Conservation (phyloP, 1,284 basidiomycete species). For the Irpex rosettiformis region DNA sequence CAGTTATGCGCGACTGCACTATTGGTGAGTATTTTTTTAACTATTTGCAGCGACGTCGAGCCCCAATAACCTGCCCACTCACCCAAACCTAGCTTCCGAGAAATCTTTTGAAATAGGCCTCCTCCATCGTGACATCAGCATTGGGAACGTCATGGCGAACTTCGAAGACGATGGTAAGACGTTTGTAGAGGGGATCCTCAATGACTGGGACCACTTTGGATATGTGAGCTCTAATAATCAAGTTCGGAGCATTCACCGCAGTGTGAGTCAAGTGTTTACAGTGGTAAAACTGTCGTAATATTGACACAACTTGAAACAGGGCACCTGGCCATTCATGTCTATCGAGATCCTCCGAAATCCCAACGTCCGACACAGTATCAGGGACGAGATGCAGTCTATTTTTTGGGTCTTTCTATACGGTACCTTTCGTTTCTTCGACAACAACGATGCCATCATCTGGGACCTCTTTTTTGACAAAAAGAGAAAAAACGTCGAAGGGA, state of each 20-base stretch:
- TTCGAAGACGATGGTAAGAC: background rate
- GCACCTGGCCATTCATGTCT: background rate
- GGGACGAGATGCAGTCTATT: background rate
- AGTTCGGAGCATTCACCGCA: background rate
- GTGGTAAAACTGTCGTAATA: too few species aligned
- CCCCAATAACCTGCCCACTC: too few species aligned
- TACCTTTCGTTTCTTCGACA: background rate
- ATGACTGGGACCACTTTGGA: background rate
- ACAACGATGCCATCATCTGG: too few species aligned
- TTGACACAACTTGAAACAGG: background rate
- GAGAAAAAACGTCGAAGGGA: too few species aligned
- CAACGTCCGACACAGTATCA: background rate
- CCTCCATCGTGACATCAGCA: background rate
- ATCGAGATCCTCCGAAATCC: background rate
- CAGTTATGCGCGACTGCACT: too few species aligned
- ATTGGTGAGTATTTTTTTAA: too few species aligned
- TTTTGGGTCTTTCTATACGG: background rate
- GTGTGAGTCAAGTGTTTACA: too few species aligned
- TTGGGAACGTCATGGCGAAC: background rate
- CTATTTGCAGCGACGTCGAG: too few species aligned
- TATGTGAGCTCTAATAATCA: background rate
- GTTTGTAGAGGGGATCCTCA: background rate
- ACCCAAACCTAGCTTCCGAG: background rate
- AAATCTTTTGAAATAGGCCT: background rate
- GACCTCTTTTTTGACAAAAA: too few species aligned